These are phyloP conservation scores for Tieghemostelium lacteum DNA, from an alignment of 78 protist species.

Conservation along the genomic window DNA sequence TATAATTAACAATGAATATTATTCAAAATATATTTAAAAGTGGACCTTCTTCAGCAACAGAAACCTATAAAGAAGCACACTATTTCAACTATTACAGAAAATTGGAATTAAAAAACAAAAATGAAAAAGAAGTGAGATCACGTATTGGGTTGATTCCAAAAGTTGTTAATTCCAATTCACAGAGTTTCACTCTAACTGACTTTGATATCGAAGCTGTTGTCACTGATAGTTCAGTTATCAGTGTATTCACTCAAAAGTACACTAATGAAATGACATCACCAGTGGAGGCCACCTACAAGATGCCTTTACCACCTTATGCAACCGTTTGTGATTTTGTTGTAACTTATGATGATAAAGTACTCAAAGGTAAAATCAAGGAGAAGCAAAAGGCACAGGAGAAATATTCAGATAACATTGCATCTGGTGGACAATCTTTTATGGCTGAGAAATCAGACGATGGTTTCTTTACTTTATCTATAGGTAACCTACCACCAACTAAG, in stretches of 20 bases:
- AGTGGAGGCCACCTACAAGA: conserved; percentile 26
- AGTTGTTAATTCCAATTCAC: too few relatives aligned
- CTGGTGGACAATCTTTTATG: conserved; percentile 11
- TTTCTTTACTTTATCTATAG: conserved; percentile 37
- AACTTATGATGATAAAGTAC: conserved; percentile 3
- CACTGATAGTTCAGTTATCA: neutral
- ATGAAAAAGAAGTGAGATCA: neutral
- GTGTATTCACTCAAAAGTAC: conserved; percentile 25
- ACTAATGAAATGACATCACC: neutral
- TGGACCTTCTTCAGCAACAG: too few relatives aligned
- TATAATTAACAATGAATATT: too few relatives aligned
- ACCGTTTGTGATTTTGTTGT: conserved; percentile 24
- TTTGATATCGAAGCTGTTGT: neutral
- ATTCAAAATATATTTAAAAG: too few relatives aligned
- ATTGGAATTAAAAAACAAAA: neutral
- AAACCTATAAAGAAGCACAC: neutral
- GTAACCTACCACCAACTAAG: conserved; percentile 83
- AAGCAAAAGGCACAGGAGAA: conserved; percentile 17
- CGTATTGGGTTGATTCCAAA: neutral
- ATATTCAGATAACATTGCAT: conserved; percentile 11
- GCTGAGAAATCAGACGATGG: conserved; percentile 13
- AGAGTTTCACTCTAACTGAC: neutral
- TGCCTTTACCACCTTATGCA: conserved; percentile 11
- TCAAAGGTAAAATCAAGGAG: conserved; percentile 8
- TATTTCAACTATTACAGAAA: neutral